Conservation (phyloP, 2,329 filamentous ascomycete species). For the Beauveria medogensis region DNA sequence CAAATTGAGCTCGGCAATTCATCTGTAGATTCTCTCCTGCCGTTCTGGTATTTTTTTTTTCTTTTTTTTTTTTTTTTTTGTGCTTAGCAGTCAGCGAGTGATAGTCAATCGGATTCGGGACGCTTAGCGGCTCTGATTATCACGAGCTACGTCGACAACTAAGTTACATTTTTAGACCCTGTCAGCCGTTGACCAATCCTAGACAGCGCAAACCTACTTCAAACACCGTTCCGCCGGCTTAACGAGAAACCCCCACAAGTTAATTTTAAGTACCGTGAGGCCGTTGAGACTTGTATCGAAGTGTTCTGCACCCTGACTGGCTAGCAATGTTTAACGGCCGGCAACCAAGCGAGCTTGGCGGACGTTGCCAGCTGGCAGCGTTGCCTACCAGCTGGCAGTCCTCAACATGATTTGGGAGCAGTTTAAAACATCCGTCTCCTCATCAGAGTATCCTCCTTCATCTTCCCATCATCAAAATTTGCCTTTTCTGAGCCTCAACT, state of each 20-base stretch:
- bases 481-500: neutral
- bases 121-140: too few species aligned
- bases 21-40: neutral
- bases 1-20: neutral
- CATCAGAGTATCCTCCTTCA: neutral
- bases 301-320: neutral
- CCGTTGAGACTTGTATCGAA: neutral
- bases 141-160: too few species aligned
- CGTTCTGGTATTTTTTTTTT: neutral
- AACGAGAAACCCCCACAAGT: too few species aligned
- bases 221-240: neutral
- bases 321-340: neutral
- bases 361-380: constrained; percentile 6
- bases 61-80: neutral
- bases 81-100: too few species aligned
- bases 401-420: neutral
- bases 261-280: neutral
- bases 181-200: too few species aligned
- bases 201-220: too few species aligned
- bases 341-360: constrained; percentile 1
- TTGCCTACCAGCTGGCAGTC: neutral
- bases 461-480: too few species aligned
- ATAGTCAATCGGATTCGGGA: too few species aligned
- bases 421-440: neutral
- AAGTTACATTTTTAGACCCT: rapidly evolving